Evolutionary conservation across 495 filamentous ascomycete genomes (phyloP).

Genomic region (Chaetomium cochliodes): DNA sequence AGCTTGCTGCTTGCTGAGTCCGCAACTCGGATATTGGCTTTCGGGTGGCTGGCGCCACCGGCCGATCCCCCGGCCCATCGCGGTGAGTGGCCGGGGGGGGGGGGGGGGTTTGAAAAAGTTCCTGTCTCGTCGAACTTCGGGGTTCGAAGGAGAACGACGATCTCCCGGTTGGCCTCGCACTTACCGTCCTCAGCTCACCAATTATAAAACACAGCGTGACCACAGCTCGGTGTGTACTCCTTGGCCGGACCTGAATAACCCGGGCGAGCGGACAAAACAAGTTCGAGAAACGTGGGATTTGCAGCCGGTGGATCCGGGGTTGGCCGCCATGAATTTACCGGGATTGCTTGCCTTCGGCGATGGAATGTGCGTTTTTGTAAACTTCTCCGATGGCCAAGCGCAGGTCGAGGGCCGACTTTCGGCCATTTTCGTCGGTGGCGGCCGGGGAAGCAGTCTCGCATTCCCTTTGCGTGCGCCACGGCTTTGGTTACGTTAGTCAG

Average conservation of each 20-base stretch:
- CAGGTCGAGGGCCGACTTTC: too few relatives aligned
- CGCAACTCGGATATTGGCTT: not conserved
- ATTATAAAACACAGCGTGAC: not conserved
- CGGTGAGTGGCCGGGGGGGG: not conserved
- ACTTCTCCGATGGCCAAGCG: too few relatives aligned
- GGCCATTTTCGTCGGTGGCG: too few relatives aligned
- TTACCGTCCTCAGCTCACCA: not conserved
- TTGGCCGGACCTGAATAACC: not conserved
- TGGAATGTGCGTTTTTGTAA: too few relatives aligned
- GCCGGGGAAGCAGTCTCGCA: too few relatives aligned
- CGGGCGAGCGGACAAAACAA: slow-evolving; percentile 6
- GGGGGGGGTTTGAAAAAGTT: not conserved
- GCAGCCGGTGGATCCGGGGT: not conserved
- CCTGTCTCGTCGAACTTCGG: not conserved
- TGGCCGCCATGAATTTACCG: not conserved
- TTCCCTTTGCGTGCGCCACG: too few relatives aligned
- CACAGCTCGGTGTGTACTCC: not conserved
- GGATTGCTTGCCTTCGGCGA: not conserved
- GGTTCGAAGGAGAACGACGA: not conserved
- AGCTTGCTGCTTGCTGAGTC: not conserved
- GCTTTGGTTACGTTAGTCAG: too few relatives aligned
- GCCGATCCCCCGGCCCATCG: not conserved
- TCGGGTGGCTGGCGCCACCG: slow-evolving; percentile 8
- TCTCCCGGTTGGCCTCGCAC: not conserved
- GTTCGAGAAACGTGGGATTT: slow-evolving; percentile 1